These are phyloP conservation scores for Asterophora lycoperdoides DNA, from an alignment of 768 basidiomycete genomes.

Conservation along the genomic window DNA sequence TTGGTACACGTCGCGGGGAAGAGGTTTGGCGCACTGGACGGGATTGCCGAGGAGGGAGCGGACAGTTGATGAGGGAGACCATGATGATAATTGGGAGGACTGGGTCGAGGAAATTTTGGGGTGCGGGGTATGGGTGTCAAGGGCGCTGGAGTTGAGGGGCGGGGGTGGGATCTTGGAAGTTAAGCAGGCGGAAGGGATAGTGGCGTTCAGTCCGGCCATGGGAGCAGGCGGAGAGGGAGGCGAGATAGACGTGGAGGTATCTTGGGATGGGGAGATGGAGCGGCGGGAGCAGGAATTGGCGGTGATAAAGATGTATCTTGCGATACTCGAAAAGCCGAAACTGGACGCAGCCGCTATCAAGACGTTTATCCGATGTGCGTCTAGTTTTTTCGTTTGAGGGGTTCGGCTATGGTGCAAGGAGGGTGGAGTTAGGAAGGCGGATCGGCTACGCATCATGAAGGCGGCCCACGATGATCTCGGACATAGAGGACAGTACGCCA, in stretches of 20 bases:
- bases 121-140: not conserved
- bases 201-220: not conserved
- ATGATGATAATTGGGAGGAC: not conserved
- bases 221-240: not conserved
- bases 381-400: not conserved
- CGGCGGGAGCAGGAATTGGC: not conserved
- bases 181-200: not conserved
- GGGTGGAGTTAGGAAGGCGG: slow-evolving; percentile 9
- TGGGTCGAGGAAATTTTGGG: not conserved
- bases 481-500: slow-evolving; percentile 13
- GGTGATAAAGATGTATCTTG: not conserved
- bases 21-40: not conserved
- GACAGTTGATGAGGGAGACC: slow-evolving; percentile 1
- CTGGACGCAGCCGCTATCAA: not conserved
- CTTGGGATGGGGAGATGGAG: not conserved
- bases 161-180: not conserved
- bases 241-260: not conserved
- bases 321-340: not conserved
- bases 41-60: slow-evolving; percentile 1
- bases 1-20: slow-evolving; percentile 31
- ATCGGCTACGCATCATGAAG: slow-evolving; percentile 16
- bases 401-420: not conserved
- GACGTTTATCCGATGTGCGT: not conserved
- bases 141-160: not conserved
- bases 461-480: slow-evolving; percentile 21